These are phyloP conservation scores for Dichomitus squalens DNA, from an alignment of 1,284 basidiomycete species.

Conservation along the genomic window DNA sequence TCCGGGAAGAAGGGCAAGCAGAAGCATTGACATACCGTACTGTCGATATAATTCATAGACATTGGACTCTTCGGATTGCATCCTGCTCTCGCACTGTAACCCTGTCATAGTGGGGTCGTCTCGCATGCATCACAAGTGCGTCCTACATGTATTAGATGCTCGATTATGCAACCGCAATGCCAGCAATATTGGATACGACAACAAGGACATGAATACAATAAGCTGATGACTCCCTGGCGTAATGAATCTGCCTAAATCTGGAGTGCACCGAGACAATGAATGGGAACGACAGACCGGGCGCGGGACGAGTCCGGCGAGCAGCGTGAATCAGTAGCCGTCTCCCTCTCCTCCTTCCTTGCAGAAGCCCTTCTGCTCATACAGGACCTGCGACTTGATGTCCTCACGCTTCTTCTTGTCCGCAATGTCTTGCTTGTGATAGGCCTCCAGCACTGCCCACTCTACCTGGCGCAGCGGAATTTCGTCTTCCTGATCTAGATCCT, in stretches of 20 bases:
- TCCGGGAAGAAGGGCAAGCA: slow-evolving; percentile 62
- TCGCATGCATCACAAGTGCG: background rate
- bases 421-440: slow-evolving; percentile 73
- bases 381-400: slow-evolving; percentile 71
- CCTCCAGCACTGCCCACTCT: slow-evolving; percentile 69
- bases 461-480: slow-evolving; percentile 80
- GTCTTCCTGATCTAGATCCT: slow-evolving; percentile 95
- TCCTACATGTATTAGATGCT: slow-evolving; percentile 12
- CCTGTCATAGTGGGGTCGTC: background rate
- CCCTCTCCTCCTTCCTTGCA: slow-evolving; percentile 90
- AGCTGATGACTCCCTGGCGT: slow-evolving; percentile 32
- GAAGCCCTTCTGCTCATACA: slow-evolving; percentile 81
- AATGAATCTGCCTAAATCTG: slow-evolving; percentile 41
- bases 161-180: slow-evolving; percentile 12
- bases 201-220: slow-evolving; percentile 25
- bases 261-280: slow-evolving; percentile 18
- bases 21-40: slow-evolving; percentile 37
- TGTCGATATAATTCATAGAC: background rate
- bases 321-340: slow-evolving; percentile 72
- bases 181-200: slow-evolving; percentile 15
- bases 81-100: slow-evolving; percentile 3
- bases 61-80: background rate
- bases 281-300: background rate
- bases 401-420: slow-evolving; percentile 71
- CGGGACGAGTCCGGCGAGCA: background rate